These are phyloP conservation scores for Boletus sp. DNA, from an alignment of 1,284 basidiomycete species.

Conservation along the genomic window DNA sequence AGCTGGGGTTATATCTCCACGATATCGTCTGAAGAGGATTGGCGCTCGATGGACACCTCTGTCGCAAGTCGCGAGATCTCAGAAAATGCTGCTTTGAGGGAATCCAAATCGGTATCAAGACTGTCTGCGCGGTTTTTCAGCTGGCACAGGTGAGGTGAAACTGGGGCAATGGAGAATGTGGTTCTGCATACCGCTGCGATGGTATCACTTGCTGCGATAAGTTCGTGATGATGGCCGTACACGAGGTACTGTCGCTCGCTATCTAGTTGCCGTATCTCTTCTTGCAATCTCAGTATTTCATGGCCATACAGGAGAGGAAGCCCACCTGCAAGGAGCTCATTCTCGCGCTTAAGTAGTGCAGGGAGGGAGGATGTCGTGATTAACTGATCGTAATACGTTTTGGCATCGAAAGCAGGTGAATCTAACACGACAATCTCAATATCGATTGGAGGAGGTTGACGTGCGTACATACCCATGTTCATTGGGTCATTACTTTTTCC, in stretches of 20 bases:
- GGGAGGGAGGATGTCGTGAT: slow-evolving; percentile 76
- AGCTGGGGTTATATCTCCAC: slow-evolving; percentile 4
- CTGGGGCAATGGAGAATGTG: not conserved
- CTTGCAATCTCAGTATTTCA: slow-evolving; percentile 9
- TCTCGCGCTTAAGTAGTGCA: slow-evolving; percentile 69
- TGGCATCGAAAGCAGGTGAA: slow-evolving; percentile 77
- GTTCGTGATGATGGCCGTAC: slow-evolving; percentile 92
- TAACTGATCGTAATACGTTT: slow-evolving; percentile 77
- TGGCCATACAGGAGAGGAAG: slow-evolving; percentile 1
- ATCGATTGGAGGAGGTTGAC: not conserved
- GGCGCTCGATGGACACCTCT: slow-evolving; percentile 54
- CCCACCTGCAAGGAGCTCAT: slow-evolving; percentile 67
- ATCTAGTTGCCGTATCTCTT: slow-evolving; percentile 84
- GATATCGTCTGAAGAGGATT: not conserved
- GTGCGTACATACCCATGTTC: slow-evolving; percentile 56
- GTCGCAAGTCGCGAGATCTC: slow-evolving; percentile 77
- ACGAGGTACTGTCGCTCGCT: slow-evolving; percentile 87
- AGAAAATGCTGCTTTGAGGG: slow-evolving; percentile 73
- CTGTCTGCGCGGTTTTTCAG: slow-evolving; percentile 83
- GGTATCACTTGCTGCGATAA: slow-evolving; percentile 88
- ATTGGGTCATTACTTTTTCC: slow-evolving; percentile 65
- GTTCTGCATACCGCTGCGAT: slow-evolving; percentile 71
- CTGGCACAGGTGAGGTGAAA: slow-evolving; percentile 36
- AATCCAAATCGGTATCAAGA: slow-evolving; percentile 77
- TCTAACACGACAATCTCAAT: slow-evolving; percentile 41